phyloP scores from a whole-genome alignment of 768 basidiomycete species.

The Naganishia kalamii region DNA sequence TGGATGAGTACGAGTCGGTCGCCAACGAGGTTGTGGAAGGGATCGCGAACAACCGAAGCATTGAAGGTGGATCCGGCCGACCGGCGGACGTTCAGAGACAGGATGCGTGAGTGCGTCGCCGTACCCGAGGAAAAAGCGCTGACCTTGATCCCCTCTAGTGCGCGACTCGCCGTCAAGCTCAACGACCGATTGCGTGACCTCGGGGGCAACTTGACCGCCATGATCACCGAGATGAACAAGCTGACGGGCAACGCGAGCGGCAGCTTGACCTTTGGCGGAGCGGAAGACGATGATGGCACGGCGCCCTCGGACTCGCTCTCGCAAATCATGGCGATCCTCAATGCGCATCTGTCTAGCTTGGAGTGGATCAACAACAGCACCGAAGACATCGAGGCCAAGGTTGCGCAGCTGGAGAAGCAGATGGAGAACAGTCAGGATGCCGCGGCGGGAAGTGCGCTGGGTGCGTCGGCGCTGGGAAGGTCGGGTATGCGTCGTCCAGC shows the following conservation, averaged over 20 bases:
- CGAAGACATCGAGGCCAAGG: constrained; percentile 12
- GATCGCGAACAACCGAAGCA: constrained; percentile 7
- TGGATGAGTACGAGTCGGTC: constrained; percentile 21
- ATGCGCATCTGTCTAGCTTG: constrained; percentile 18
- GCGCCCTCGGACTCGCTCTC: constrained; percentile 12
- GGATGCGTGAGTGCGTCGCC: constrained; percentile 14
- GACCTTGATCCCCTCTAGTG: neutral
- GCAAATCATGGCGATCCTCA: constrained; percentile 23
- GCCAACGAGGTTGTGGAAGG: constrained; percentile 20
- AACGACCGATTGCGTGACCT: constrained; percentile 21
- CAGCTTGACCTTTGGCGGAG: constrained; percentile 11
- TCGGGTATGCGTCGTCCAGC: constrained; percentile 9
- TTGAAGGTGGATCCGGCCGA: neutral
- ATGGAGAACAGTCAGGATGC: neutral
- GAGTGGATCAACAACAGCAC: constrained; percentile 24
- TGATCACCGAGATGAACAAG: constrained; percentile 25
- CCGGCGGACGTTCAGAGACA: constrained; percentile 23
- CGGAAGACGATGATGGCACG: neutral
- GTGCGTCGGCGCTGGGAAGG: constrained; percentile 2
- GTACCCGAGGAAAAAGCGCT: too few species aligned
- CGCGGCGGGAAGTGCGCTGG: neutral
- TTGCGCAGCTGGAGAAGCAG: constrained; percentile 20
- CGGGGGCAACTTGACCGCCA: constrained; percentile 14
- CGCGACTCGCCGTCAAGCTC: constrained; percentile 12
- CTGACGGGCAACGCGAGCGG: constrained; percentile 10